These are phyloP conservation scores for Gossypium sturtianum DNA, from an alignment of 345 rosid species.

Conservation along the genomic window DNA sequence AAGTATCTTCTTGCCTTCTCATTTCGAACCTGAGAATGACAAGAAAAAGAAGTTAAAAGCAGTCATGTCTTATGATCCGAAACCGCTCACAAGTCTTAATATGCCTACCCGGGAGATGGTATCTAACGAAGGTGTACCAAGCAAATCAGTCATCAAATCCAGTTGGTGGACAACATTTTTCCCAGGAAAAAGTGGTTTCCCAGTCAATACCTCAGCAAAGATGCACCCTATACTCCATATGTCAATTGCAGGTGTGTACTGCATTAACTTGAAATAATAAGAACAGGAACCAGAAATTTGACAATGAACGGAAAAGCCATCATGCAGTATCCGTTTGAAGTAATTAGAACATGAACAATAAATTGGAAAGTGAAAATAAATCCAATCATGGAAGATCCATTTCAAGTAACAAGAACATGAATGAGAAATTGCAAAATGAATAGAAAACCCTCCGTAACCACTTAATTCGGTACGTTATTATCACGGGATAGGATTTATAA, in stretches of 20 bases:
- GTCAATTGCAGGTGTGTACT: slow-evolving; percentile 97
- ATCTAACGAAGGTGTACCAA: slow-evolving; percentile 91
- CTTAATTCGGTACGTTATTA: not conserved
- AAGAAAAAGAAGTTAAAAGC: not conserved
- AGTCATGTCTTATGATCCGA: not conserved
- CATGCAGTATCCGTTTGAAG: too few relatives aligned
- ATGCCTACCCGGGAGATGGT: slow-evolving; percentile 68
- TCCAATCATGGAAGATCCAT: too few relatives aligned
- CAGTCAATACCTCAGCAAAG: slow-evolving; percentile 82
- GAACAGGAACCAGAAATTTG: not conserved
- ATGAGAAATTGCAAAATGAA: not conserved
- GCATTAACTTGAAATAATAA: slow-evolving; percentile 20
- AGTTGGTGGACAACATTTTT: slow-evolving; percentile 94
- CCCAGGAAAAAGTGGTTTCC: slow-evolving; percentile 90
- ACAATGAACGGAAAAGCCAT: too few relatives aligned
- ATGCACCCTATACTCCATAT: slow-evolving; percentile 98
- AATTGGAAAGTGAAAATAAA: too few relatives aligned
- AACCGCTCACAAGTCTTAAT: not conserved
- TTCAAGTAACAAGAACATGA: too few relatives aligned
- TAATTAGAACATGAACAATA: too few relatives aligned
- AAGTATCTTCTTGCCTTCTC: slow-evolving; percentile 91
- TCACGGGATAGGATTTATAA: not conserved
- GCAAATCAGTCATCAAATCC: slow-evolving; percentile 93
- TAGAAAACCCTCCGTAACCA: not conserved
- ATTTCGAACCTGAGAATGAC: slow-evolving; percentile 61